Evolutionary conservation across 2,329 filamentous ascomycete genomes (phyloP).

Genomic region (Esteya vermicola): DNA sequence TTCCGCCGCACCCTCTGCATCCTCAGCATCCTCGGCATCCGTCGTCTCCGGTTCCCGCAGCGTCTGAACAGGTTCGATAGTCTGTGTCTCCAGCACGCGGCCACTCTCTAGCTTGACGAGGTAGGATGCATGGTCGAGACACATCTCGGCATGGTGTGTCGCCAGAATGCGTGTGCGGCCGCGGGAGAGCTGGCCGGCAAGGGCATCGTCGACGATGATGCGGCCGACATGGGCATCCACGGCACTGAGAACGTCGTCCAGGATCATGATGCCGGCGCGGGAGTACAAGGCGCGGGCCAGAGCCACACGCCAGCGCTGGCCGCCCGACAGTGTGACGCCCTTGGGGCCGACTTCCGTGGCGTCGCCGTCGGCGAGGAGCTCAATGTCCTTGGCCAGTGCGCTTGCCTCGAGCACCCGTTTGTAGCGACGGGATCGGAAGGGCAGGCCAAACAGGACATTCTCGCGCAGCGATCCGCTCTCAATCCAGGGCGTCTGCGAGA

Average conservation of each 20-base stretch:
- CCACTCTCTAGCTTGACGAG: constrained; percentile 17
- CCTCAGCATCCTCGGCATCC: background rate
- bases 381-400: constrained; percentile 26
- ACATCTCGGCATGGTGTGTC: constrained; percentile 31
- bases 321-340: constrained; percentile 28
- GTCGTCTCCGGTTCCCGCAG: background rate
- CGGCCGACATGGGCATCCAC: constrained; percentile 27
- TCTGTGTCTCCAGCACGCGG: constrained; percentile 12
- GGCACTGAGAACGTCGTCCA: constrained; percentile 38
- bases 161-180: constrained; percentile 50
- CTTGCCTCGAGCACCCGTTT: constrained; percentile 30
- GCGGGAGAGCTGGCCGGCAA: constrained; percentile 32
- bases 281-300: constrained; percentile 32
- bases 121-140: constrained; percentile 16
- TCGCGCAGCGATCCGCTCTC: constrained; percentile 28
- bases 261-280: constrained; percentile 25
- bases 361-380: constrained; percentile 26
- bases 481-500: constrained; percentile 32
- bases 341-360: constrained; percentile 27
- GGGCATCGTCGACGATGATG: constrained; percentile 34
- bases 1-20: background rate
- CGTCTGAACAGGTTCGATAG: constrained; percentile 6
- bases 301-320: constrained; percentile 30
- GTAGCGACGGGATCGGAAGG: constrained; percentile 25
- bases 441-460: constrained; percentile 30